Base-by-base conservation (phyloP, 2,329 filamentous ascomycete genomes). In the Leptodontidium sp. region DNA sequence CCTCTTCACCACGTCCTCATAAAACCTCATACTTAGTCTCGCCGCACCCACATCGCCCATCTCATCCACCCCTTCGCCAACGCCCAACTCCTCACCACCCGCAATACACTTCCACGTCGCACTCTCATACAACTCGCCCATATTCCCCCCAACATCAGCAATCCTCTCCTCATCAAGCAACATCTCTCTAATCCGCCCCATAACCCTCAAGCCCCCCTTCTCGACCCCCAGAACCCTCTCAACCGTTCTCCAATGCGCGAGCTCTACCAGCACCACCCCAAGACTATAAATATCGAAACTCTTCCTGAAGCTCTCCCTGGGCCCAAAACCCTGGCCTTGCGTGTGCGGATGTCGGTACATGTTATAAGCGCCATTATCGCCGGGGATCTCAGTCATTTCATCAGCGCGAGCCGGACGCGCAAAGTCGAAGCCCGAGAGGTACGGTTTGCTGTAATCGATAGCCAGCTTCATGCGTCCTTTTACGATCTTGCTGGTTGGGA, bases 361-460 rank as follows among this genome's bases (percentile, higher is more conserved):
- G 64, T 86, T 83, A 63, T 83, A 79, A 40, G 80, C 79, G 0
- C 79, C 79, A 15, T 84, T 80, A 65, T 83, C 81, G 8, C 80
- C 79, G 0, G 83, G 83, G 1, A 81, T 80, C 53, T 87, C 84
- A 0, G 85, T 86, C 78, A 84, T 79, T 69, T 87, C 85, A 61
- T 85, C 83, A 7, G 80, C 80, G 2, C 79, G 79, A 1, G 83
- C 84, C 0, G 85, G 86, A 2, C 86, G 82, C 1, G 83, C 82
- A 72, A 85, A 87, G 69, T 87, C 86, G 76, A 88, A 88, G 43
- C 86, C 85, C 0, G 82, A 84, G 49, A 87, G 78, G 68, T 80
- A 83, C 0, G 84, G 84, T 40, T 78, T 76, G 11, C 72, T 70
- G 66, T 81, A 82, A 67, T 83, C 78, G 52, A 84, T 77, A 12